Conservation (phyloP, 2,329 filamentous ascomycete species). For the Chaetomium sp. region DNA sequence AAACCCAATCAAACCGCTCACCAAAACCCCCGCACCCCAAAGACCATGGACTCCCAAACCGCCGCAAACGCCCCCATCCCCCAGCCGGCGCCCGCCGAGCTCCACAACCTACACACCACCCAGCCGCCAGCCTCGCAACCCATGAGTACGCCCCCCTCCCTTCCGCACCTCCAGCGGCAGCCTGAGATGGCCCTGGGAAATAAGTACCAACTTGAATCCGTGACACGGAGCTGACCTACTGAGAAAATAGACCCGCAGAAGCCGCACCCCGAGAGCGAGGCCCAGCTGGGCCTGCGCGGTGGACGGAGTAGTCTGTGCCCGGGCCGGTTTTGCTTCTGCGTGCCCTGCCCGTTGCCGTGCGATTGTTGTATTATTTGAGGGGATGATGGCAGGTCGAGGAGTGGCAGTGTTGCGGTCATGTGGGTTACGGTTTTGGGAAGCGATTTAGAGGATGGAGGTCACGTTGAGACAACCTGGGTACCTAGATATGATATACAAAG, state of each 20-base stretch:
- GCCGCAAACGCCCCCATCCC: slow-evolving; percentile 12
- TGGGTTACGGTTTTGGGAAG: too few species aligned
- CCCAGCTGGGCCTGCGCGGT: slow-evolving; percentile 35
- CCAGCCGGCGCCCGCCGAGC: slow-evolving; percentile 23
- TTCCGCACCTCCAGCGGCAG: too few species aligned
- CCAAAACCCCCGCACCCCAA: background rate
- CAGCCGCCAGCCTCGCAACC: slow-evolving; percentile 29
- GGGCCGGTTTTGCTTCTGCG: slow-evolving; percentile 45
- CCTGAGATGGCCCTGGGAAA: too few species aligned
- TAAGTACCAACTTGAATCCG: too few species aligned
- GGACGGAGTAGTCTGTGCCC: slow-evolving; percentile 40
- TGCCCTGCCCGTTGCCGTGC: slow-evolving; percentile 45
- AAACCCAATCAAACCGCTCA: background rate
- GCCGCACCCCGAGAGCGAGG: slow-evolving; percentile 34
- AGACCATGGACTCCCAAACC: background rate
- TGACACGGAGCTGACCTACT: too few species aligned
- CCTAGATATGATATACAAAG: too few species aligned
- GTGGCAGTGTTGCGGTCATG: too few species aligned
- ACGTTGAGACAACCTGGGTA: too few species aligned
- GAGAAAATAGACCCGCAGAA: slow-evolving; percentile 34
- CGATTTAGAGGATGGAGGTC: too few species aligned
- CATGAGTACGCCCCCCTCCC: slow-evolving; percentile 27
- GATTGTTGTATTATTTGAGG: slow-evolving; percentile 43
- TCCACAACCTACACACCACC: slow-evolving; percentile 23
- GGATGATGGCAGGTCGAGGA: background rate